These are phyloP conservation scores for Scalesia atractyloides DNA, from an alignment of 129 eudicot genomes.

Conservation along the genomic window DNA sequence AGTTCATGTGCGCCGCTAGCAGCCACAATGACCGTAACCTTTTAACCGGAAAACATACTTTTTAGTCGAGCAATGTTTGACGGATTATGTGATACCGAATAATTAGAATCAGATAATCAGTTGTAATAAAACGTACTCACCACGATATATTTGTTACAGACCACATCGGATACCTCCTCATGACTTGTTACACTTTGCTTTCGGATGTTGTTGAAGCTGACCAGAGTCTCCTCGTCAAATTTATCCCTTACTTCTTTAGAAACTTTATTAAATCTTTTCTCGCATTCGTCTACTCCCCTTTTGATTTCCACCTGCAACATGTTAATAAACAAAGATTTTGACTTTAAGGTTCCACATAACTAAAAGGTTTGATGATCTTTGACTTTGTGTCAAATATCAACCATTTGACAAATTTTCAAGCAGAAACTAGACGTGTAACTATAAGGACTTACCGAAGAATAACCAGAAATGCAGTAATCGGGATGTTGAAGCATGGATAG, in stretches of 20 bases:
- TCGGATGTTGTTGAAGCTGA: constrained; percentile 66
- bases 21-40: no score
- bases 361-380: no score
- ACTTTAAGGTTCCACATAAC: neutral
- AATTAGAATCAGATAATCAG: neutral
- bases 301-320: constrained; percentile 63
- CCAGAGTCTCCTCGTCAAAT: constrained; percentile 87
- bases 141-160: constrained; percentile 79
- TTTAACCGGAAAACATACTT: no score
- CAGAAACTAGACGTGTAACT: neutral
- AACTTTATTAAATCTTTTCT: constrained; percentile 65
- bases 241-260: constrained; percentile 82
- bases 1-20: no score
- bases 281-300: constrained; percentile 60
- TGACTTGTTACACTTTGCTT: constrained; percentile 46
- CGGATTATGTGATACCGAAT: no score
- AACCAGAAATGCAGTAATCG: no score
- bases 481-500: no score
- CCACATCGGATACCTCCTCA: constrained; percentile 4
- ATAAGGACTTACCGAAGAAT: constrained; percentile 64
- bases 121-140: constrained; percentile 35
- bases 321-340: neutral
- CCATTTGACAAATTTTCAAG: neutral
- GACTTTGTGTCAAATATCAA: neutral
- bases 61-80: no score